A percentile compares a stretch with the other conserved stretches of the same genome.
Evolutionary conservation across 352 stramenopile genomes (phyloP).

Genomic region (Hyaloperonospora brassicae): DNA sequence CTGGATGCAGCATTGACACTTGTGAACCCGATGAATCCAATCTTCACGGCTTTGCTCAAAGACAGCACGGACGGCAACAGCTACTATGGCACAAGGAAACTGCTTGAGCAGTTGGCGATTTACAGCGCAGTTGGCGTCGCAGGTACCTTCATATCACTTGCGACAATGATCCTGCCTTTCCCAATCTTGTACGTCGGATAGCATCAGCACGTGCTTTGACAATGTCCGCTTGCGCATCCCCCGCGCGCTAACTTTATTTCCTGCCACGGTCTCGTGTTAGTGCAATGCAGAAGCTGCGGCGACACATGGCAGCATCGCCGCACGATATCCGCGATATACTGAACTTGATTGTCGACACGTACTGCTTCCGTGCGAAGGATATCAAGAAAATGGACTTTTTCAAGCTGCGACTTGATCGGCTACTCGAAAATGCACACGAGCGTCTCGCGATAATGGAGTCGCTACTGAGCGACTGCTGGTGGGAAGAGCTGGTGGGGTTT

Average conservation of each 20-base stretch:
- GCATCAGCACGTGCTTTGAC: no score
- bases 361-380: constrained; percentile 68
- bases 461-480: constrained; percentile 58
- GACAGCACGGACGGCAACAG: constrained; percentile 31
- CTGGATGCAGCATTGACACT: constrained; percentile 42
- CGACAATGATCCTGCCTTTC: constrained; percentile 49
- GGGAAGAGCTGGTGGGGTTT: constrained; percentile 61
- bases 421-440: constrained; percentile 33
- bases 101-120: constrained; percentile 57
- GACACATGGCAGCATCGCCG: constrained; percentile 39
- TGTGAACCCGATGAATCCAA: constrained; percentile 60
- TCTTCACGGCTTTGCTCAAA: constrained; percentile 47
- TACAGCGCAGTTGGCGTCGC: constrained; percentile 63
- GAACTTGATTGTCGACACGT: constrained; percentile 74
- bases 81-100: constrained; percentile 42
- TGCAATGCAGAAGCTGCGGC: constrained; percentile 45
- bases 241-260: no score
- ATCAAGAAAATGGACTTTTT: constrained; percentile 79
- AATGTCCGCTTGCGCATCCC: no score
- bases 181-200: constrained; percentile 43
- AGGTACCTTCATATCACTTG: constrained; percentile 54
- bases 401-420: constrained; percentile 44
- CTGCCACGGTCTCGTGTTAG: constrained; percentile 5
- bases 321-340: constrained; percentile 63
- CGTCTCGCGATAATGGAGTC: constrained; percentile 43